These are phyloP conservation scores for Sporopachydermia lactativora DNA, from an alignment of 805 yeast genomes.

Conservation along the genomic window DNA sequence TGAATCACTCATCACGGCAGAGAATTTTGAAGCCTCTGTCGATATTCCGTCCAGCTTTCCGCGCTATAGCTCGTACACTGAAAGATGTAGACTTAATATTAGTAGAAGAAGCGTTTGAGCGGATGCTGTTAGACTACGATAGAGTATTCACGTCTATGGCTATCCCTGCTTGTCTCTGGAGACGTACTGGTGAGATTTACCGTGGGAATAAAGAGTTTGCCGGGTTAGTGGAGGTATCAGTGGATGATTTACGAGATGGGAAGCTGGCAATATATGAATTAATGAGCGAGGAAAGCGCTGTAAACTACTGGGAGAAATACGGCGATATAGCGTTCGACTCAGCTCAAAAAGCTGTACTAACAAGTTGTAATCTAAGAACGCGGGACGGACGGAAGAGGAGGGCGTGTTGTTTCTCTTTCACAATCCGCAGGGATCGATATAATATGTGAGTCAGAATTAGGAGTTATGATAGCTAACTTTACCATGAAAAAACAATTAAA, in stretches of 20 bases:
- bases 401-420: constrained; percentile 88
- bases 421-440: constrained; percentile 82
- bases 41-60: constrained; percentile 79
- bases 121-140: constrained; percentile 87
- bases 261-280: constrained; percentile 83
- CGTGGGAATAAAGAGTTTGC: constrained; percentile 96
- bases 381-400: constrained; percentile 68
- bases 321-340: constrained; percentile 94
- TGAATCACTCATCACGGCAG: constrained; percentile 73
- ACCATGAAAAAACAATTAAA: too few species aligned
- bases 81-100: constrained; percentile 83
- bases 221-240: constrained; percentile 73
- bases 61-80: constrained; percentile 81
- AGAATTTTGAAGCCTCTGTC: constrained; percentile 77
- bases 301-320: constrained; percentile 94
- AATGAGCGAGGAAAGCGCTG: constrained; percentile 93
- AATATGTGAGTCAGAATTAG: constrained; percentile 47
- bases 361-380: constrained; percentile 78
- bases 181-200: constrained; percentile 93
- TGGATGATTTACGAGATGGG: constrained; percentile 88
- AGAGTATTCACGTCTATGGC: constrained; percentile 96
- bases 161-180: constrained; percentile 93
- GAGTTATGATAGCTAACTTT: too few species aligned
- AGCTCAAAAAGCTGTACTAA: constrained; percentile 87
- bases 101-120: constrained; percentile 88